phyloP scores from a whole-genome alignment of 2,329 filamentous ascomycete species.

The Botrytis paeoniae region DNA sequence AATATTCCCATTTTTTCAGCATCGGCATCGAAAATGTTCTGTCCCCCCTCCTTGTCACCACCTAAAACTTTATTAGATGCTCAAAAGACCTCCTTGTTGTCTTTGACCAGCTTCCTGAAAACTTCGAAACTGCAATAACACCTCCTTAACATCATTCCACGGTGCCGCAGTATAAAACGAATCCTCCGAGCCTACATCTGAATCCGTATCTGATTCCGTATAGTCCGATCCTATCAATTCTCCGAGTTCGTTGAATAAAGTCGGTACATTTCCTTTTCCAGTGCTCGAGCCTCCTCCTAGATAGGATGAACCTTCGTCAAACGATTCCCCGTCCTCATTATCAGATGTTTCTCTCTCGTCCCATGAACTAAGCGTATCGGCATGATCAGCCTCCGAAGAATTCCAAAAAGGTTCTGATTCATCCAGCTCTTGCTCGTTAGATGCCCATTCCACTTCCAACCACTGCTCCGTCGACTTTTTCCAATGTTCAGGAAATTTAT shows the following conservation, averaged over 20 bases:
- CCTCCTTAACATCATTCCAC: constrained; percentile 12
- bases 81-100: background rate
- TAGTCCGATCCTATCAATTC: constrained; percentile 12
- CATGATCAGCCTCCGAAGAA: constrained; percentile 4
- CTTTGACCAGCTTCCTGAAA: constrained; percentile 6
- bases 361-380: constrained; percentile 12
- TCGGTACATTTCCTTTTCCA: constrained; percentile 1
- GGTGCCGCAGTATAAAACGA: constrained; percentile 16
- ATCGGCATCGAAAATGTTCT: background rate
- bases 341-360: background rate
- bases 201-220: constrained; percentile 3
- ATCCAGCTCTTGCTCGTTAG: constrained; percentile 7
- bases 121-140: constrained; percentile 1
- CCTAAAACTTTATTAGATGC: background rate
- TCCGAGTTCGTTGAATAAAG: constrained; percentile 16
- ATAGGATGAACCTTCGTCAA: background rate
- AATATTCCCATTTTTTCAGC: background rate
- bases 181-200: constrained; percentile 15
- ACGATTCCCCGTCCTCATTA: constrained; percentile 12
- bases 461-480: constrained; percentile 12
- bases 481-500: constrained; percentile 12
- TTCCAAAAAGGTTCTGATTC: constrained; percentile 18
- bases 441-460: constrained; percentile 12
- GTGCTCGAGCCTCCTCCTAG: background rate
- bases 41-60: background rate